Evolutionary conservation across 2,329 filamentous ascomycete genomes (phyloP).

Genomic region (Trichoderma gracile): DNA sequence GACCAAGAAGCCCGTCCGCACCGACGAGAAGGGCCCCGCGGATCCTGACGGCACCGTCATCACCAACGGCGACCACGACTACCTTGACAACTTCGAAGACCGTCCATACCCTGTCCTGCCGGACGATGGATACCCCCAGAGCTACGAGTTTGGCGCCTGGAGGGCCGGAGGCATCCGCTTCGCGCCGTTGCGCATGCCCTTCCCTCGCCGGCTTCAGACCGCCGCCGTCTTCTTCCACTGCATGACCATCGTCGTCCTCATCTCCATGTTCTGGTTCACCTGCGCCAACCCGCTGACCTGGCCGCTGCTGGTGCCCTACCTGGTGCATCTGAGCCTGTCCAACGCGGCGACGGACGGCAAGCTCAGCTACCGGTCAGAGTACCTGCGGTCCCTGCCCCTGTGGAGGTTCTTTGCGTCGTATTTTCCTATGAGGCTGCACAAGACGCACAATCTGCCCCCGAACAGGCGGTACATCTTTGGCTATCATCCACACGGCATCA

Average conservation of each 20-base stretch:
- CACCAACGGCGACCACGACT: conserved; percentile 21
- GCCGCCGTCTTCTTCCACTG: conserved; percentile 75
- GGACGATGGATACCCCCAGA: conserved; percentile 26
- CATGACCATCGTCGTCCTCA: conserved; percentile 66
- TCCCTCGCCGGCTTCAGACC: conserved; percentile 73
- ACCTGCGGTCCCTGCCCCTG: conserved; percentile 69
- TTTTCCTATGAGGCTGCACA: conserved; percentile 86
- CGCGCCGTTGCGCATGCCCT: conserved; percentile 75
- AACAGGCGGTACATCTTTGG: conserved; percentile 94
- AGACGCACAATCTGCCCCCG: conserved; percentile 74
- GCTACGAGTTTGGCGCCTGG: conserved; percentile 38
- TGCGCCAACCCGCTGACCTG: conserved; percentile 90
- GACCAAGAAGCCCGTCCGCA: conserved; percentile 1
- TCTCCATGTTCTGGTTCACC: conserved; percentile 85
- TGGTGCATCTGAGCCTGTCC: conserved; percentile 81
- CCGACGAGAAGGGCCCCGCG: not conserved
- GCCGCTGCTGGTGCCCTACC: conserved; percentile 75
- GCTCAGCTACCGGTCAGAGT: conserved; percentile 71
- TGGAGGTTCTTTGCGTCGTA: conserved; percentile 93
- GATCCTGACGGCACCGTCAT: not conserved
- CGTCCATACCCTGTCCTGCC: conserved; percentile 35
- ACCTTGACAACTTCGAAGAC: not conserved
- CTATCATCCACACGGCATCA: conserved; percentile 97
- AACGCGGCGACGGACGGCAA: conserved; percentile 74
- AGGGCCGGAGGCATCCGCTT: conserved; percentile 67